Percentiles rank a stretch among this genome's conserved stretches.
Evolutionary conservation across 495 filamentous ascomycete species (phyloP).

Genomic region (Neurospora cerealis): DNA sequence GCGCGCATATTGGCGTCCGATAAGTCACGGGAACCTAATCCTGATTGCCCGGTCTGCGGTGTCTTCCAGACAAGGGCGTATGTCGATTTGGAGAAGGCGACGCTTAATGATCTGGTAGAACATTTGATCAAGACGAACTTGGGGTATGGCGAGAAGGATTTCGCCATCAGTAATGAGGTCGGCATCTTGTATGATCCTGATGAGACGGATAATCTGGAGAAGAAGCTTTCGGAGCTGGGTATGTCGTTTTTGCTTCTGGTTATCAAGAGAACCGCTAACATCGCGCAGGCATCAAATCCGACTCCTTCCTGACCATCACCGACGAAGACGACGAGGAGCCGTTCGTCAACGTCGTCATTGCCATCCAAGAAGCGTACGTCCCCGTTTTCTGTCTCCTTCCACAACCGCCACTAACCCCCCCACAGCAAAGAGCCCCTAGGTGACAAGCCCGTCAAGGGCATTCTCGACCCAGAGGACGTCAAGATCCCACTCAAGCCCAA

Average conservation of each 20-base stretch:
- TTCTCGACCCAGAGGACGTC: slow-evolving; percentile 13
- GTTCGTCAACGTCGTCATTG: slow-evolving; percentile 73
- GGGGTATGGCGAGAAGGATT: slow-evolving; percentile 71
- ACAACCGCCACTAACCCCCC: slow-evolving; percentile 3
- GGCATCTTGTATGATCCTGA: slow-evolving; percentile 80
- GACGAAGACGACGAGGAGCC: slow-evolving; percentile 79
- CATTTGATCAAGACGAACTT: slow-evolving; percentile 56
- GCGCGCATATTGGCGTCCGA: slow-evolving; percentile 69
- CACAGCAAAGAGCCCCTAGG: slow-evolving; percentile 23
- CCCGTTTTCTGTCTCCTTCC: background rate
- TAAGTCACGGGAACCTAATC: slow-evolving; percentile 61
- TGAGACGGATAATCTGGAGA: slow-evolving; percentile 72
- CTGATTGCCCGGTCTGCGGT: slow-evolving; percentile 72
- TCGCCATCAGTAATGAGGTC: slow-evolving; percentile 62
- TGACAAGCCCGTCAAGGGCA: slow-evolving; percentile 31
- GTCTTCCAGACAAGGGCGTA: slow-evolving; percentile 53
- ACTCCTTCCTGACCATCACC: slow-evolving; percentile 71
- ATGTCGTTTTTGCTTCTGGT: too few species aligned
- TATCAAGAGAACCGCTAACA: too few species aligned
- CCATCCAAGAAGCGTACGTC: slow-evolving; percentile 42
- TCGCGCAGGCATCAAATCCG: slow-evolving; percentile 43
- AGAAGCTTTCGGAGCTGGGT: slow-evolving; percentile 71
- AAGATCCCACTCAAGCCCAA: slow-evolving; percentile 40
- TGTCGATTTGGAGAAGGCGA: slow-evolving; percentile 65
- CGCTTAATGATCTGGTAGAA: slow-evolving; percentile 72